Conservation (phyloP, 805 yeast species). For the Saccharomycopsis sp. region DNA sequence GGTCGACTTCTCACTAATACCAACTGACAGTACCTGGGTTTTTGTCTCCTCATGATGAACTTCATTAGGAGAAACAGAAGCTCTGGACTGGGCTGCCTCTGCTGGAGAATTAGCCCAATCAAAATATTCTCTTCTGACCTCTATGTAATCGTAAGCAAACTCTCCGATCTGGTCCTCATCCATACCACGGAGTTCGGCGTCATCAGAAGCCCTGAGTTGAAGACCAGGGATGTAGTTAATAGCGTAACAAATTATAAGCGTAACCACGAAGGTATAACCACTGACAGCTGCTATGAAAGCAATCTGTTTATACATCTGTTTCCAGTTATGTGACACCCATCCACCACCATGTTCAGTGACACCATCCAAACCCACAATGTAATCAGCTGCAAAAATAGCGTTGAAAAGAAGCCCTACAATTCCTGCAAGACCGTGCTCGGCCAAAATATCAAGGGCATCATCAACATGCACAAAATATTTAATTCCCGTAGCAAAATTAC, state of each 20-base stretch:
- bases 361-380: constrained; percentile 89
- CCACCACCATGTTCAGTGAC: constrained; percentile 83
- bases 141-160: constrained; percentile 97
- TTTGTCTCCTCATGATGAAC: not conserved
- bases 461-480: constrained; percentile 78
- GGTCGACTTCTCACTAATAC: not conserved
- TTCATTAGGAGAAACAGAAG: not conserved
- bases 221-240: constrained; percentile 53
- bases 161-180: constrained; percentile 98
- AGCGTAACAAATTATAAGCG: constrained; percentile 61
- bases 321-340: constrained; percentile 85
- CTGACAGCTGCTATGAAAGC: constrained; percentile 71
- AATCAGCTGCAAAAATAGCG: constrained; percentile 79
- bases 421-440: constrained; percentile 99
- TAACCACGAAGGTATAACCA: constrained; percentile 71
- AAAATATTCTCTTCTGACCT: constrained; percentile 86
- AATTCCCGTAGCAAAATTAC: constrained; percentile 86
- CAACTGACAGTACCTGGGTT: not conserved
- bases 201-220: constrained; percentile 71
- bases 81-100: not conserved
- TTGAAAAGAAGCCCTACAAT: constrained; percentile 84
- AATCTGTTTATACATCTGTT: constrained; percentile 84
- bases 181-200: constrained; percentile 82
- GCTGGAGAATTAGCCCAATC: constrained; percentile 32
- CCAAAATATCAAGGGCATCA: constrained; percentile 89